These are phyloP conservation scores for Aspergillus sp. DNA, from an alignment of 2,329 filamentous ascomycete genomes.

Conservation along the genomic window DNA sequence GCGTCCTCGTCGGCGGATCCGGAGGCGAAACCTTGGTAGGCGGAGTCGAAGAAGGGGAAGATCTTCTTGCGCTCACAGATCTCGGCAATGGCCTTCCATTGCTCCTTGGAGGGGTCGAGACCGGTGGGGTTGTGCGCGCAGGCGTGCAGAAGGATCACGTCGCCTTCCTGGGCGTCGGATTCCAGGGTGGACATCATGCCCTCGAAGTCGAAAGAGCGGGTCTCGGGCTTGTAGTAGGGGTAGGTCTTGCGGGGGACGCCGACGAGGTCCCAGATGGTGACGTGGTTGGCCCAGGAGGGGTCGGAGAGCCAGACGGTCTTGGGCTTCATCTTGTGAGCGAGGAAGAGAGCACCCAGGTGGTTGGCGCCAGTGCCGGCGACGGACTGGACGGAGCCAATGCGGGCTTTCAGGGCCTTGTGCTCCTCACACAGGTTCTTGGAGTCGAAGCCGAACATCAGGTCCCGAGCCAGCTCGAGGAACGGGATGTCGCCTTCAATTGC, in stretches of 20 bases:
- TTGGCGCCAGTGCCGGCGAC: slow-evolving; percentile 96
- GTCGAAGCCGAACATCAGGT: slow-evolving; percentile 68
- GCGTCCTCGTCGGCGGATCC: slow-evolving; percentile 83
- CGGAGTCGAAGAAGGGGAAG: slow-evolving; percentile 97
- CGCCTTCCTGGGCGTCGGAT: slow-evolving; percentile 76
- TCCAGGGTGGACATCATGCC: slow-evolving; percentile 79
- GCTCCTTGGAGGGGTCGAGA: slow-evolving; percentile 85
- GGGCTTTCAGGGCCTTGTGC: slow-evolving; percentile 40
- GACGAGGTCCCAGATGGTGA: slow-evolving; percentile 77
- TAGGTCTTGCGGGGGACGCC: slow-evolving; percentile 81
- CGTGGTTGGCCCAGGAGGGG: slow-evolving; percentile 97
- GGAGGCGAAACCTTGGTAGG: slow-evolving; percentile 96
- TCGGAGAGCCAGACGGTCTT: slow-evolving; percentile 83
- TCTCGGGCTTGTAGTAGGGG: slow-evolving; percentile 80
- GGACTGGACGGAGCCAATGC: slow-evolving; percentile 76
- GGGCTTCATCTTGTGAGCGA: slow-evolving; percentile 77
- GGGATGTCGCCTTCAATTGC: slow-evolving; percentile 83
- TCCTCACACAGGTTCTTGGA: slow-evolving; percentile 55
- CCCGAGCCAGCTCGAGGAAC: slow-evolving; percentile 84
- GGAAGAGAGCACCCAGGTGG: slow-evolving; percentile 88
- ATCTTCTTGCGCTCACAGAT: slow-evolving; percentile 78
- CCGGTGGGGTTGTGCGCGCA: slow-evolving; percentile 98
- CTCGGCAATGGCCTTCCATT: slow-evolving; percentile 85
- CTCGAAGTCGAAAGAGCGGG: slow-evolving; percentile 46
- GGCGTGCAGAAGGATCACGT: slow-evolving; percentile 85